Conservation (phyloP, 208 protist species). For the Crithidia fasciculata region DNA sequence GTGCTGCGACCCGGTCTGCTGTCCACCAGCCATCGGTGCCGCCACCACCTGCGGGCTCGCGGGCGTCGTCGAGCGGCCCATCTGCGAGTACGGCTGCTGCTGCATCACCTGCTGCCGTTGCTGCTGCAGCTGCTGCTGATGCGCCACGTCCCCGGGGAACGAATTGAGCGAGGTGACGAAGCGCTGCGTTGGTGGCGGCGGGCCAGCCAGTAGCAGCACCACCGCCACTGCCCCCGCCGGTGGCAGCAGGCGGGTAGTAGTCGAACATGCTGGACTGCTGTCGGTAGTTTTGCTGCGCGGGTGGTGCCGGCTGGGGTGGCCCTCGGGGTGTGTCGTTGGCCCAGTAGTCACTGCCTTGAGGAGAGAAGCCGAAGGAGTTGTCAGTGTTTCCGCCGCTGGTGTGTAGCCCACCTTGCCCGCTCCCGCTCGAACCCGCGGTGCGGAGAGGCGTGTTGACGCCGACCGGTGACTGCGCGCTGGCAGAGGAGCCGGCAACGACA, state of each 20-base stretch:
- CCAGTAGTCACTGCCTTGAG: conserved; percentile 8
- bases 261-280: conserved; percentile 1
- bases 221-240: too few relatives aligned
- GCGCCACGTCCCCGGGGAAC: conserved; percentile 1
- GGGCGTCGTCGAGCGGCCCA: conserved; percentile 1
- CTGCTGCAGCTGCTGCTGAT: conserved; percentile 16
- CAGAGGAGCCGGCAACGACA: not conserved
- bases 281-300: not conserved
- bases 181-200: not conserved
- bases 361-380: conserved; percentile 2
- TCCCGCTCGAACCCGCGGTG: not conserved
- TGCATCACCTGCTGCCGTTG: conserved; percentile 7
- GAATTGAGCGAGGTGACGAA: conserved; percentile 7
- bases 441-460: not conserved
- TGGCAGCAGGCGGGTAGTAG: not conserved
- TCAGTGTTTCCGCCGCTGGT: not conserved
- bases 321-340: not conserved
- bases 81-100: conserved; percentile 20
- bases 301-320: not conserved
- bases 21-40: not conserved
- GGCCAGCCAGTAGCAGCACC: not conserved
- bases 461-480: not conserved
- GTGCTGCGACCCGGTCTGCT: not conserved
- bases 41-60: not conserved
- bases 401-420: not conserved